Base-by-base conservation (phyloP, 2,329 filamentous ascomycete species). In the Clathrospora elynae region DNA sequence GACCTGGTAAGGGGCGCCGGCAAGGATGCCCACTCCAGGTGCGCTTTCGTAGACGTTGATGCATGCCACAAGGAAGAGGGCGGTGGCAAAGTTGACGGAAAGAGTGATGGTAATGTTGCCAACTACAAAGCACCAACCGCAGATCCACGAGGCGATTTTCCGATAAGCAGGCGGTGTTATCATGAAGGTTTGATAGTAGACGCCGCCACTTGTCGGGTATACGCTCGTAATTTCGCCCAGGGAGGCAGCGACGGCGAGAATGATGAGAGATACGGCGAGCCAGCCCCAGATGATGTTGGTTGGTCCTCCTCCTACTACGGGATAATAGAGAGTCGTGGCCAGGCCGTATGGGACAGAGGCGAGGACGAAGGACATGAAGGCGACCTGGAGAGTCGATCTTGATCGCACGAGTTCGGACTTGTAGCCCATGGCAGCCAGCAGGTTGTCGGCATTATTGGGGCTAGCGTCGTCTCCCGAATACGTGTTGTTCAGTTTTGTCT, bases 81-180 rank as follows among this genome's bases (percentile, higher is more conserved):
- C 71, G n/a, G 78, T 79, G 61, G 86, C 87, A 59, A 90, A 90
- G 73, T 88, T 88, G 64, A 90, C 86, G n/a, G 86, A 81, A n/a
- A 90, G 75, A 0, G 87, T 90, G 56, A 91, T 91, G 54, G 85
- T 89, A 67, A 90, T 85, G 71, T 90, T 90, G 45, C 88, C 88
- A 36, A 89, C 83, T 12, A 88, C 80, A 64, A 87, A 90, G 14
- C 85, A 75, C 86, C 86, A 90, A 47, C 86, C 86, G 53, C 83
- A 86, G 35, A 87, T 81, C 81, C 84, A 90, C 20, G 83, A 83
- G 11, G 84, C 76, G 11, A 86, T 71, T 28, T 78, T 80, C 38
- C 85, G 82, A 72, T 80, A 85, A 11, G 67, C 69, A 17, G 77
- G 66, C 12, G 84, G 77, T 0, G 86, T 78, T 10, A 90, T 79